Percentiles rank a stretch among this genome's conserved stretches.
phyloP scores from a whole-genome alignment of 768 basidiomycete genomes.

The Mycena galericulata region DNA sequence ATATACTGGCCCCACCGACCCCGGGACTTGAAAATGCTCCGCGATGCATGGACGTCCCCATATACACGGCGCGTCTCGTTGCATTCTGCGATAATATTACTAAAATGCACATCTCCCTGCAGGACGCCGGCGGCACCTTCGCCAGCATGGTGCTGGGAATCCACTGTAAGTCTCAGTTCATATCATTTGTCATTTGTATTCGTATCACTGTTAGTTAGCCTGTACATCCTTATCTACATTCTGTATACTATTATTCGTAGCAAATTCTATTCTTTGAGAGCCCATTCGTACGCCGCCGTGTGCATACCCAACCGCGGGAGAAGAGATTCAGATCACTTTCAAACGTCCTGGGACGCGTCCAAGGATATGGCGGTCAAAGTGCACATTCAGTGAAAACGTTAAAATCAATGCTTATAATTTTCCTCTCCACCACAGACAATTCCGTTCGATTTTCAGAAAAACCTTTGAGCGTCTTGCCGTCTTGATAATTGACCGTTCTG shows the following conservation, averaged over 20 bases:
- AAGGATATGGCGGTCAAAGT: too few species aligned
- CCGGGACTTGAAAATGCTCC: not conserved
- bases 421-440: too few species aligned
- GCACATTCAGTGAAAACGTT: too few species aligned
- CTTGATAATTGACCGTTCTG: too few species aligned
- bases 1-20: not conserved
- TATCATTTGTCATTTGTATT: not conserved
- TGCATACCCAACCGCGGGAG: not conserved
- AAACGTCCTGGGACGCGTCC: too few species aligned
- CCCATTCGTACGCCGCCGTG: not conserved
- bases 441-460: too few species aligned
- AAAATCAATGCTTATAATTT: too few species aligned
- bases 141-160: too few species aligned
- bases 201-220: not conserved
- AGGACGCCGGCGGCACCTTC: not conserved
- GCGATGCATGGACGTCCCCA: slow-evolving; percentile 1
- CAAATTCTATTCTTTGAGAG: not conserved
- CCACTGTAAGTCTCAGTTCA: too few species aligned
- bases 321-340: not conserved
- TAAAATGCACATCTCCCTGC: not conserved
- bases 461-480: too few species aligned
- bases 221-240: not conserved
- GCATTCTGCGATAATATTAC: not conserved
- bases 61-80: not conserved
- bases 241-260: not conserved